Conservation (phyloP, 2,329 filamentous ascomycete species). For the Juglanconis juglandina region DNA sequence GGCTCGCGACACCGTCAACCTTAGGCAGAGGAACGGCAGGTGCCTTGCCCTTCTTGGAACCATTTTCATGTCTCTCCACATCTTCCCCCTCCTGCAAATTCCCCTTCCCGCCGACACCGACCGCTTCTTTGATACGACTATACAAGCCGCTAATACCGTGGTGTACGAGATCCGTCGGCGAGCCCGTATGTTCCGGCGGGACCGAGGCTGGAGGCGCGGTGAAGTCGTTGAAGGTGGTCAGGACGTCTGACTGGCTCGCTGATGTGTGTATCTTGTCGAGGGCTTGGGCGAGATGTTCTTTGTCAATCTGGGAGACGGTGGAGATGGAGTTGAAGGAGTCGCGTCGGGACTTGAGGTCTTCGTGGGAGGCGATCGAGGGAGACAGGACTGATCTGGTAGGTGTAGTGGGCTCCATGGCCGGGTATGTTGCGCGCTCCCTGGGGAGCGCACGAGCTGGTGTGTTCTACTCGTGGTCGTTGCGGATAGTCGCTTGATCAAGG, state of each 20-base stretch:
- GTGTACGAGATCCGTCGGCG: conserved; percentile 71
- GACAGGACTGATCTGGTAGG: conserved; percentile 29
- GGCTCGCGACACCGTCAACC: conserved; percentile 21
- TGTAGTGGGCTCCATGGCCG: conserved; percentile 15
- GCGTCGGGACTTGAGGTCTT: conserved; percentile 32
- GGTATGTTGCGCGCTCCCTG: not conserved
- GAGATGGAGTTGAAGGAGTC: conserved; percentile 42
- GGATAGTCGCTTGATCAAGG: not conserved
- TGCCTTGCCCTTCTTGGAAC: conserved; percentile 18
- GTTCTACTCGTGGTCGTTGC: not conserved
- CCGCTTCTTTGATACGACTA: conserved; percentile 76
- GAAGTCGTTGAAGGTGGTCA: conserved; percentile 95
- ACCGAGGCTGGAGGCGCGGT: conserved; percentile 63
- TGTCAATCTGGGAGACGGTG: conserved; percentile 56
- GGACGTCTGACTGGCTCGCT: conserved; percentile 76
- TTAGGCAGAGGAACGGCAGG: conserved; percentile 25
- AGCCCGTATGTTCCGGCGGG: conserved; percentile 63
- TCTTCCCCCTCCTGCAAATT: conserved; percentile 34
- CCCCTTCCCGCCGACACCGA: conserved; percentile 60
- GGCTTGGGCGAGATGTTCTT: conserved; percentile 70
- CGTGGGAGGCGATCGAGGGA: conserved; percentile 27
- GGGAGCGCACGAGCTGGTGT: not conserved
- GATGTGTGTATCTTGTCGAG: conserved; percentile 86
- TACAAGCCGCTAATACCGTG: conserved; percentile 88
- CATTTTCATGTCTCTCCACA: conserved; percentile 29